Percentiles rank a stretch among this genome's conserved stretches.
Conservation (phyloP, 2,329 filamentous ascomycete genomes). For the Fusarium burgessii region DNA sequence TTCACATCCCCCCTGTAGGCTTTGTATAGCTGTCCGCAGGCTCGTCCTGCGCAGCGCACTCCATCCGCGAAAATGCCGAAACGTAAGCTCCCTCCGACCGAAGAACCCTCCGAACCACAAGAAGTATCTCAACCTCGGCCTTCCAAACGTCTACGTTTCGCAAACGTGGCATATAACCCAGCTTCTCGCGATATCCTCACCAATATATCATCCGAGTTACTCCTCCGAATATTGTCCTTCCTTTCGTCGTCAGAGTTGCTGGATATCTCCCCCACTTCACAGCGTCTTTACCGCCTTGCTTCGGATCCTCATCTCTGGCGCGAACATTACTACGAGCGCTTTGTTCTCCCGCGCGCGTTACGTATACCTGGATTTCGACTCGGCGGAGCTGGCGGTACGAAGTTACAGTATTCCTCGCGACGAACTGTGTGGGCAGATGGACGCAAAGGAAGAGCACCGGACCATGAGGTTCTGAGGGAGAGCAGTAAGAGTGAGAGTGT, state of each 20-base stretch:
- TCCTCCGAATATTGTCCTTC: conserved; percentile 84
- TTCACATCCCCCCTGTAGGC: background rate
- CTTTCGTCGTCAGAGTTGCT: conserved; percentile 78
- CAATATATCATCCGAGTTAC: conserved; percentile 84
- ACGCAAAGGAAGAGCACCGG: conserved; percentile 58
- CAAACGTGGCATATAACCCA: conserved; percentile 15
- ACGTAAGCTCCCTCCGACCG: conserved; percentile 36
- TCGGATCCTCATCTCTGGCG: conserved; percentile 93
- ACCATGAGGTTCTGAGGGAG: conserved; percentile 44
- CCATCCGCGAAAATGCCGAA: conserved; percentile 40
- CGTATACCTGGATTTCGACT: conserved; percentile 75
- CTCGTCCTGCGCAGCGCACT: conserved; percentile 22
- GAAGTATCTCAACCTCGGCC: conserved; percentile 18
- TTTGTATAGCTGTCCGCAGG: conserved; percentile 15
- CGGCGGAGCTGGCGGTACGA: conserved; percentile 47
- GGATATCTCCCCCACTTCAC: conserved; percentile 73
- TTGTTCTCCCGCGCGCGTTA: conserved; percentile 83
- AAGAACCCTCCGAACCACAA: conserved; percentile 12
- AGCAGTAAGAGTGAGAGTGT: conserved; percentile 53
- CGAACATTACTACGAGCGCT: conserved; percentile 85
- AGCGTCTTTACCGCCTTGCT: conserved; percentile 77
- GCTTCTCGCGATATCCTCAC: conserved; percentile 71
- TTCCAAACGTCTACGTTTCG: conserved; percentile 42
- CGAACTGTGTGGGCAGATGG: conserved; percentile 60
- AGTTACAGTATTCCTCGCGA: conserved; percentile 60